Base-by-base conservation (phyloP, 1,139 yeast genomes). In the Protomyces pachydermus region DNA sequence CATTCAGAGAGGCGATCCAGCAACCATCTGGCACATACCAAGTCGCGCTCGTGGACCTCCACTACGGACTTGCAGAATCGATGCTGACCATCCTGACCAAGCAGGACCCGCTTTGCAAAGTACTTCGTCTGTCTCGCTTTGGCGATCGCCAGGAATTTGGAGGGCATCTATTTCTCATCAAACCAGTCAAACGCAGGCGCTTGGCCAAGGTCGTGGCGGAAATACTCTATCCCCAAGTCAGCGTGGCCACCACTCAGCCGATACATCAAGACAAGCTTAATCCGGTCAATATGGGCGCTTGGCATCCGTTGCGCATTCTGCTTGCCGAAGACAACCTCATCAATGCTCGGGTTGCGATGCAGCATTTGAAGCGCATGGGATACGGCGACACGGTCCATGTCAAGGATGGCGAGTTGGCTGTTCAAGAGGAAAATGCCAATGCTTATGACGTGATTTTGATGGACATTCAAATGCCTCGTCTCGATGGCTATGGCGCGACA, bases 401-500 rank as follows among this genome's bases (percentile, higher is more conserved):
- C 12, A 53, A 52, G 18, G 89, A 89, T 73, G 96, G 96, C 12
- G 78, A 84, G 66, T 91, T 88, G 71, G 96, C 96, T 0, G 83
- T 83, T 70, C 90, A 88, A 69, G 91, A 91, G 0, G 85, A 88
- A 53, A 81, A 85, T 73, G 74, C 78, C 58, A 84, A 82, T 73
- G 80, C 82, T 54, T 89, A 85, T 64, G 93, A 89, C 71, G 77
- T 91, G 62, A 84, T 91, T 5, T 88, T 91, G 73, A 91, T 91
- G 98, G 98, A 91, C 76, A 93, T 91, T 52, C 98, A 91, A 75
- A 91, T 91, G 98, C 98, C 98, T 1, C 86, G 85, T 70, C 81
- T 91, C 69, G 98, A 91, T 74, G 98, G 98, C 2, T 78, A 89
- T 45, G 79, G 84, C 48, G 96, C 97, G 0, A 90, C 97, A 12